Conservation (phyloP, 129 eudicot species). For the Flaveria robusta region DNA sequence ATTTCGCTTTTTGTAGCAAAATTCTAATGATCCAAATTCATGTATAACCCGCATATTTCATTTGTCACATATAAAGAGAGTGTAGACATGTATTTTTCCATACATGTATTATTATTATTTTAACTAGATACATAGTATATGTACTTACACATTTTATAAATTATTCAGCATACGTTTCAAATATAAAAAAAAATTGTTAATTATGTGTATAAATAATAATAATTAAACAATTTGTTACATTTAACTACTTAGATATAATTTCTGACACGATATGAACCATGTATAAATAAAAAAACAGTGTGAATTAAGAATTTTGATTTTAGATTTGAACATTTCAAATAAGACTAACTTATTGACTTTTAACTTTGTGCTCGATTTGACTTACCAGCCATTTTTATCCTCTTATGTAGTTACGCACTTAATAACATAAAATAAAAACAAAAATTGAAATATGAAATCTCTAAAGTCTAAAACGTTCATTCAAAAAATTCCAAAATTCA, state of each 20-base stretch:
- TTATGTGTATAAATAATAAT: not conserved
- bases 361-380: too few species aligned
- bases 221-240: not conserved
- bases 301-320: too few species aligned
- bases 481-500: not conserved
- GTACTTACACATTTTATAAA: not conserved
- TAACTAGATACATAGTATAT: not conserved
- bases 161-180: not conserved
- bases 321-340: not conserved
- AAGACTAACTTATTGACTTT: not conserved
- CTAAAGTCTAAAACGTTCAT: too few species aligned
- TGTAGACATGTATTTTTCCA: not conserved
- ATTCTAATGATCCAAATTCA: slow-evolving; percentile 14
- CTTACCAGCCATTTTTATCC: not conserved
- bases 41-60: slow-evolving; percentile 6
- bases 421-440: not conserved
- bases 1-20: not conserved
- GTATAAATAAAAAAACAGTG: not conserved
- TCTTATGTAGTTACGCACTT: too few species aligned
- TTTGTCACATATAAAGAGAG: not conserved
- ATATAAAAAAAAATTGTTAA: not conserved
- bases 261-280: not conserved
- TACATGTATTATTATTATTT: not conserved
- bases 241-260: not conserved
- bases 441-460: too few species aligned